Conservation (phyloP, 805 yeast species). For the Schwanniomyces yamadae region DNA sequence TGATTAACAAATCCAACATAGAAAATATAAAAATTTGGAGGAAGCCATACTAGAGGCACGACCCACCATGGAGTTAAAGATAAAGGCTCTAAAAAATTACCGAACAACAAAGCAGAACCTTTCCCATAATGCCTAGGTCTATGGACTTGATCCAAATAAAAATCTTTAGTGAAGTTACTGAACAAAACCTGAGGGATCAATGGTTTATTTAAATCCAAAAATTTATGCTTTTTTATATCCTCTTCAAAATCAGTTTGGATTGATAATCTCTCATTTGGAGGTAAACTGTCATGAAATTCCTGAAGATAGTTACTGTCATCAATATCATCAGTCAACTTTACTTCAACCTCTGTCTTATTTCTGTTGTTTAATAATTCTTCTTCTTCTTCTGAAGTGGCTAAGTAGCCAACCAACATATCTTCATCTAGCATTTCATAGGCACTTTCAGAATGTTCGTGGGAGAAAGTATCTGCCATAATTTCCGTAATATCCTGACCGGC, state of each 20-base stretch:
- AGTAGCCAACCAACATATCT: constrained; percentile 71
- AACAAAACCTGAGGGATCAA: constrained; percentile 75
- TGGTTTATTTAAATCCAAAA: constrained; percentile 82
- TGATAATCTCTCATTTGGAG: constrained; percentile 68
- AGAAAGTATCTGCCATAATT: constrained; percentile 67
- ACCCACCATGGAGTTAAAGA: constrained; percentile 94
- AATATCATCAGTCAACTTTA: constrained; percentile 32
- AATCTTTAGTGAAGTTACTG: constrained; percentile 77
- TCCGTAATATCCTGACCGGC: constrained; percentile 67
- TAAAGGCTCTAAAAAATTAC: constrained; percentile 90
- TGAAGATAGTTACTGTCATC: constrained; percentile 25
- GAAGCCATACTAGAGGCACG: constrained; percentile 85
- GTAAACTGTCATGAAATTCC: constrained; percentile 59
- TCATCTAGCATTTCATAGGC: constrained; percentile 88
- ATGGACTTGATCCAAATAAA: constrained; percentile 93
- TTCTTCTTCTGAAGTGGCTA: constrained; percentile 82
- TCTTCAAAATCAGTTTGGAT: constrained; percentile 73
- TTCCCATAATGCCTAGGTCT: constrained; percentile 97
- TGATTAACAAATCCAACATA: constrained; percentile 54
- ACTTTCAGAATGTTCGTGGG: constrained; percentile 79
- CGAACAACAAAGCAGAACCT: constrained; percentile 94
- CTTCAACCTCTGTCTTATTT: constrained; percentile 58
- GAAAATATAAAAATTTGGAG: constrained; percentile 66
- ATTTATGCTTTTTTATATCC: constrained; percentile 77
- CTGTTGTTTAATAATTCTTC: constrained; percentile 63